Evolutionary conservation across 2,329 filamentous ascomycete species (phyloP), one percentile per base, ranked within the genome.

Genomic region (Botrytis aclada): DNA sequence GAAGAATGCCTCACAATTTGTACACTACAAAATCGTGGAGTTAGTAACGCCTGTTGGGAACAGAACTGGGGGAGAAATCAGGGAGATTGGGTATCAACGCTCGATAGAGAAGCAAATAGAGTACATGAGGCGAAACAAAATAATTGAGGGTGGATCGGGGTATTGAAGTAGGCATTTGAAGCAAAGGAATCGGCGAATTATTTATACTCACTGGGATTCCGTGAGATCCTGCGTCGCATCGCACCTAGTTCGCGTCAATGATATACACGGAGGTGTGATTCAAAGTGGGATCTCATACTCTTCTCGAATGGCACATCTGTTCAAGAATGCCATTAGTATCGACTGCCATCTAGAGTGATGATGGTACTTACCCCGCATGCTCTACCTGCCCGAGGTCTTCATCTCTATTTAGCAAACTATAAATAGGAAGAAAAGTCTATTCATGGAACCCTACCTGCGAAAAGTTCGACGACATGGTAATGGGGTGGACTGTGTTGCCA

Each of bases 1-100:
- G 78, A 93, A 93, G 83, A 99, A 99, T 79, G 96, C 96, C 76
- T 97, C 95, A 81, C 96, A 99, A 83, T 99, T 99, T 78, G 96
- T 99, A 87, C 96, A 99, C 51, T 56, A 56, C 16, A 56, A 56
- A 9, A 32, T 29, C 16, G 51, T 18, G 51, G n/a, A 29, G n/a
- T 56, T 18, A 56, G 51, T 29, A 29, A 16, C 29, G 47, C 47
- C 25, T 16, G 6, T 14, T n/a, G 5, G 5, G 47, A 54, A 54
- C 47, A 2, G 12, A 54, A 54, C 22, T 25, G 5, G 25, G 47
- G 25, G 4, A n/a, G 47, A 12, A n/a, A 54, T 7, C 10, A 54
- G 4, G 25, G 6, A 54, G 7, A 54, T n/a, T 3, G 3, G 25
- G 12, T n/a, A 25, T 54, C 4, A n/a, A n/a, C 16, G 25, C 47